These are phyloP conservation scores for Trematosphaeria pertusa DNA, from an alignment of 2,329 filamentous ascomycete genomes.

Conservation along the genomic window DNA sequence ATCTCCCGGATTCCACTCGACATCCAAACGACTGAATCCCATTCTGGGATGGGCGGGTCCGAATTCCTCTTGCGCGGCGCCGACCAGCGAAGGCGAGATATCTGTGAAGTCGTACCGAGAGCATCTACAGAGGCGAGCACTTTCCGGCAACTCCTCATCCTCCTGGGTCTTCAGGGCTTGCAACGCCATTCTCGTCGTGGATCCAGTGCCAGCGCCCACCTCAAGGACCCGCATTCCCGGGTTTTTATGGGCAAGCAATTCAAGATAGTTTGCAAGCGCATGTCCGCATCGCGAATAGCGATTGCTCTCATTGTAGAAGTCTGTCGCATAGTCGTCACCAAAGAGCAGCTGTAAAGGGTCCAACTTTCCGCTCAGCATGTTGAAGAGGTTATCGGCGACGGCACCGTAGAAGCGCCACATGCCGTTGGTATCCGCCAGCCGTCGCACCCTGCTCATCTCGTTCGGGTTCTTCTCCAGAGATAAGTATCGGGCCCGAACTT, in stretches of 20 bases:
- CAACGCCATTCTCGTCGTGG: neutral
- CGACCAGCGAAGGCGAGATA: slow-evolving; percentile 20
- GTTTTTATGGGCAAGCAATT: slow-evolving; percentile 3
- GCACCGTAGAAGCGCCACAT: slow-evolving; percentile 1
- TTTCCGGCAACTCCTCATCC: no score
- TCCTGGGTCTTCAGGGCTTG: neutral
- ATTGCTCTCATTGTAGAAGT: slow-evolving; percentile 33
- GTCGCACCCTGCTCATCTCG: neutral
- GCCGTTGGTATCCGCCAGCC: neutral
- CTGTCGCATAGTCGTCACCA: slow-evolving; percentile 1
- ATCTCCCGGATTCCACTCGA: slow-evolving; percentile 8
- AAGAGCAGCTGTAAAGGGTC: no score
- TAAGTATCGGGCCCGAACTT: neutral
- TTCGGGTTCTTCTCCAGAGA: neutral
- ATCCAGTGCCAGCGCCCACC: slow-evolving; percentile 13
- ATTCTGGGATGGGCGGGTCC: neutral
- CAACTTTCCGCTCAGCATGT: no score
- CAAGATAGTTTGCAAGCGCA: slow-evolving; percentile 31
- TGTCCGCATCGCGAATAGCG: slow-evolving; percentile 31
- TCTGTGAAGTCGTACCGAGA: slow-evolving; percentile 17
- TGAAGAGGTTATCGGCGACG: neutral
- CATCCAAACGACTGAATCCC: slow-evolving; percentile 8
- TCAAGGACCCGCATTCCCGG: slow-evolving; percentile 11
- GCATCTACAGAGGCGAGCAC: neutral
- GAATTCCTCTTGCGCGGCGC: slow-evolving; percentile 7